Percentiles rank a stretch among this genome's conserved stretches.
Evolutionary conservation across 345 rosid species (phyloP).

Genomic region (Raphanus raphanistrum): DNA sequence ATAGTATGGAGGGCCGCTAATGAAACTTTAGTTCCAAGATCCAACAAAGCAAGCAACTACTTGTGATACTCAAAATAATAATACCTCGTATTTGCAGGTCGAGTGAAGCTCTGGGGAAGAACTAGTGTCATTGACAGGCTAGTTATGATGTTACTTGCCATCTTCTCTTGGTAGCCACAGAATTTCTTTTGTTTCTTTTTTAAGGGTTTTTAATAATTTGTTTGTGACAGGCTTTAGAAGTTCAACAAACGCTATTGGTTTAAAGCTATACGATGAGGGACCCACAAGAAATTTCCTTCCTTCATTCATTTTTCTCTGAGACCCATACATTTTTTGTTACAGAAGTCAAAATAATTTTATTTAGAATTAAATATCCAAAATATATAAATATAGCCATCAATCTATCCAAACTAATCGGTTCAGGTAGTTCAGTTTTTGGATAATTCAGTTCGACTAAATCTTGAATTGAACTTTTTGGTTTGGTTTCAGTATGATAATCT

Average conservation of each 20-base stretch:
- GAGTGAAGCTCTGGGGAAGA: constrained; percentile 15
- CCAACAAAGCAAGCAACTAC: neutral
- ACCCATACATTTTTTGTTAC: neutral
- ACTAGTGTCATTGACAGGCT: constrained; percentile 11
- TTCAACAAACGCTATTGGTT: neutral
- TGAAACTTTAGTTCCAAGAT: neutral
- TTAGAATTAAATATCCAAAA: too few relatives aligned
- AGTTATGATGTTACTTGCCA: constrained; percentile 5
- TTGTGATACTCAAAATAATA: neutral
- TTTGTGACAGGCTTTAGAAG: neutral
- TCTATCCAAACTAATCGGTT: too few relatives aligned
- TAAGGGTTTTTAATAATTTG: too few relatives aligned
- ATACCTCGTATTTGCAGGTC: constrained; percentile 28
- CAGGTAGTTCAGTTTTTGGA: too few relatives aligned
- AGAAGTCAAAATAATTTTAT: too few relatives aligned
- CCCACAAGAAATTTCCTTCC: neutral
- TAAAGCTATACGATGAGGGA: neutral
- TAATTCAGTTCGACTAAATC: too few relatives aligned
- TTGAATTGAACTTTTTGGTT: too few relatives aligned
- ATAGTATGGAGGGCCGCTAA: neutral
- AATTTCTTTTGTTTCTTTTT: neutral
- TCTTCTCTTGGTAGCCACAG: constrained; percentile 18
- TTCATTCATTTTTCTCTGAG: neutral
- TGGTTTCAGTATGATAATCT: too few relatives aligned
- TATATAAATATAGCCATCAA: too few relatives aligned